Percentiles rank a stretch among this genome's conserved stretches.
These are phyloP conservation scores for Chlorella sp. DNA, from an alignment of 139 green algal species.

Conservation along the genomic window DNA sequence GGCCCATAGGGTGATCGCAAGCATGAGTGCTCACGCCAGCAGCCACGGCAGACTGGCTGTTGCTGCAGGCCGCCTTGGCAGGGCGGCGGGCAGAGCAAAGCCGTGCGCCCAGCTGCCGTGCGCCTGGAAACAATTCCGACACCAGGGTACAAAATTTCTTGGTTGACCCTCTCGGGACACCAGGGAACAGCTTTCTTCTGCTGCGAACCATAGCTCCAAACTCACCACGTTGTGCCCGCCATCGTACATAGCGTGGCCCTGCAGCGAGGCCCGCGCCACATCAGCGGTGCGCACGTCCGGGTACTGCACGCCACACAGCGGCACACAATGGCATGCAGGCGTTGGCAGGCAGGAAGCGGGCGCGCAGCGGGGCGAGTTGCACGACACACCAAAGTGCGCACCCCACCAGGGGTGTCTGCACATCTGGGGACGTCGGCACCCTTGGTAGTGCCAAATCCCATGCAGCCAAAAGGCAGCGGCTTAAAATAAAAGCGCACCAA, in stretches of 20 bases:
- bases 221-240: slow-evolving; percentile 60
- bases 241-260: slow-evolving; percentile 65
- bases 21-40: not conserved
- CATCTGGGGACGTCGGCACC: not conserved
- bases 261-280: slow-evolving; percentile 47
- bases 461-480: too few relatives aligned
- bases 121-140: too few relatives aligned
- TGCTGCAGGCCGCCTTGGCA: too few relatives aligned
- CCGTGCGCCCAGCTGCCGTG: too few relatives aligned
- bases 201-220: not conserved
- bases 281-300: slow-evolving; percentile 42
- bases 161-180: too few relatives aligned
- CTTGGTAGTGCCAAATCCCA: not conserved
- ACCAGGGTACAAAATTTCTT: too few relatives aligned
- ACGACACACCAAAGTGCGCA: not conserved
- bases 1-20: not conserved
- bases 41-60: not conserved
- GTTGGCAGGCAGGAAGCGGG: too few relatives aligned
- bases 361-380: not conserved
- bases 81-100: too few relatives aligned
- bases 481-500: too few relatives aligned
- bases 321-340: not conserved
- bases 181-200: too few relatives aligned
- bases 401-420: too few relatives aligned
- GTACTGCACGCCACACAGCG: slow-evolving; percentile 39